Evolutionary conservation across 176 grass and related monocot species (phyloP).

Genomic region (Tillandsia fasciculata): DNA sequence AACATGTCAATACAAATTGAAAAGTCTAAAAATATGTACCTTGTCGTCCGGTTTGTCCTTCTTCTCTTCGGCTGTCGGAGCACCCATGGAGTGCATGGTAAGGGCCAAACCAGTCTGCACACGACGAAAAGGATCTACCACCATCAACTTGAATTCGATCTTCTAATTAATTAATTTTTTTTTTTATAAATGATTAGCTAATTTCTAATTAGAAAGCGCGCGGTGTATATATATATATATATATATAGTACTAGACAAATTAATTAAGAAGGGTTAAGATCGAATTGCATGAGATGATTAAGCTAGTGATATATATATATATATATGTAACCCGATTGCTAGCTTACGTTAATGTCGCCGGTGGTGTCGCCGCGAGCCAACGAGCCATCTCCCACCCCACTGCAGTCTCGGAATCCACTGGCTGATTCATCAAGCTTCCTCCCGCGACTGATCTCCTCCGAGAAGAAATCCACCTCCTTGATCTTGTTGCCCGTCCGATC

Average conservation of each 20-base stretch:
- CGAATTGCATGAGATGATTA: not conserved
- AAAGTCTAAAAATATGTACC: not conserved
- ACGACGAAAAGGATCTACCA: too few species aligned
- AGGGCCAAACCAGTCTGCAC: not conserved
- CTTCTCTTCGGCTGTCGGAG: not conserved
- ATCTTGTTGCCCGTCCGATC: not conserved
- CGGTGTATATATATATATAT: too few species aligned
- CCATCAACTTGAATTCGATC: too few species aligned
- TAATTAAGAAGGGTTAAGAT: too few species aligned
- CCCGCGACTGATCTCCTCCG: not conserved
- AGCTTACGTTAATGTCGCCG: not conserved
- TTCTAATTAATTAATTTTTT: too few species aligned
- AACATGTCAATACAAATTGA: too few species aligned
- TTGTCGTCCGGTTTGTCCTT: not conserved
- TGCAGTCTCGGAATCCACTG: not conserved
- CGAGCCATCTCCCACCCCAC: not conserved
- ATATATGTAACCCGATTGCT: not conserved
- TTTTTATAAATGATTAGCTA: too few species aligned
- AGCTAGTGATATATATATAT: not conserved
- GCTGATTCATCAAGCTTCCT: not conserved
- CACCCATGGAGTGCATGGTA: not conserved
- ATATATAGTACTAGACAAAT: too few species aligned
- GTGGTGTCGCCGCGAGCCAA: not conserved
- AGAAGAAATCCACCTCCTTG: constrained; percentile 20
- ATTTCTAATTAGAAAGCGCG: too few species aligned